Base-by-base conservation (phyloP, 2,329 filamentous ascomycete genomes). In the Emericellopsis atlantica region DNA sequence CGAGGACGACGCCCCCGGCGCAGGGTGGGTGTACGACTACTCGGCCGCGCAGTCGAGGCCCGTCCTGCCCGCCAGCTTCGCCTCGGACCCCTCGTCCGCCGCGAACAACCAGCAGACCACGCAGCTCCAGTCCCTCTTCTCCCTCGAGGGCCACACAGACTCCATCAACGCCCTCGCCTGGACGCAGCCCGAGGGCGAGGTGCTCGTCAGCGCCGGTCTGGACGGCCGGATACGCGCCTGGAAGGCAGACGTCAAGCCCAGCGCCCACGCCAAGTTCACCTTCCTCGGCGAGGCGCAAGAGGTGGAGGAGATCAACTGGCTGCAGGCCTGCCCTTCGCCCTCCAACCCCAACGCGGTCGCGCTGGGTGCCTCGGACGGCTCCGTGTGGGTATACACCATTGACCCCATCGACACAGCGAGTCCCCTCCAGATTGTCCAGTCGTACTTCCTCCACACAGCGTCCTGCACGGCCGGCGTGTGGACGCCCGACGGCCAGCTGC, bases 231-330 rank as follows among this genome's bases (percentile, higher is more conserved):
- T 98, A 50, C 76, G 83, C 47, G 79, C 79, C 12, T 89, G 82
- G 71, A 70, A 74, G 48, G 58, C 72, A 2, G 58, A 62, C 11
- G 51, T 72, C 55, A 55, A 66, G 53, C 48, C 64, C 49, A 48
- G 66, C 32, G 65, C 69, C 18, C 69, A 69, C 45, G 57, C 68
- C 37, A 63, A 69, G 40, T 60, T 76, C 53, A 67, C 72, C 36
- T 83, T 84, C 53, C 61, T 94, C 8, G 84, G 74, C 42, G 84
- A 92, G 54, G 76, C 79, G 4, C 83, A 88, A 54, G 92, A 98
- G 59, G 90, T 95, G 9, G 84, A 93, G 51, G 90, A 96, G 62
- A 82, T 98, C 54, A 94, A 92, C 67, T 98, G 90, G 89, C 62
- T 96, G 29, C 63, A 70, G 1, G 64, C 87, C 0, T 94, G 85